Evolutionary conservation across 345 rosid species (phyloP).

Genomic region (Trapa incisa): DNA sequence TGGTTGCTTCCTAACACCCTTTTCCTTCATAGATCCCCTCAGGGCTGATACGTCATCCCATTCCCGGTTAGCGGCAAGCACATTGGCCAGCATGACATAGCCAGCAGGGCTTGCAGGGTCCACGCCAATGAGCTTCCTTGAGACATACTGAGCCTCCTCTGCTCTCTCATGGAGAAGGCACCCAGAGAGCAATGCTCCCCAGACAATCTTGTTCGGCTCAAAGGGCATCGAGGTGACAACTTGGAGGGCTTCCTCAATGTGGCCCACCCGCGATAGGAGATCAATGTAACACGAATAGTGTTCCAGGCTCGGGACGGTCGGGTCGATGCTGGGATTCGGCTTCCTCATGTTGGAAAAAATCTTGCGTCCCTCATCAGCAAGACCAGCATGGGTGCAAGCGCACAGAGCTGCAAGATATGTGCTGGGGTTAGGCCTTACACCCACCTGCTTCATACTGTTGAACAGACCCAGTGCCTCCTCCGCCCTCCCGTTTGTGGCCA

Average conservation of each 20-base stretch:
- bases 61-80: conserved; percentile 21
- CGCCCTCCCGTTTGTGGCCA: conserved; percentile 29
- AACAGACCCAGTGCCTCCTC: conserved; percentile 23
- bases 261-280: conserved; percentile 30
- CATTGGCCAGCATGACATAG: conserved; percentile 32
- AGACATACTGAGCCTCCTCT: conserved; percentile 20
- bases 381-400: conserved; percentile 35
- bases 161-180: conserved; percentile 26
- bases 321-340: neutral
- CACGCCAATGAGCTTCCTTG: conserved; percentile 19
- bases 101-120: conserved; percentile 31
- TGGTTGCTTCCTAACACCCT: conserved; percentile 31
- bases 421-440: conserved; percentile 22
- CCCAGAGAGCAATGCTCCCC: conserved; percentile 41
- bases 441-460: conserved; percentile 14
- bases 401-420: conserved; percentile 31
- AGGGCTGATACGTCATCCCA: conserved; percentile 24
- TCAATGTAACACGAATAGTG: conserved; percentile 37
- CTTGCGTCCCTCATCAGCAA: conserved; percentile 18
- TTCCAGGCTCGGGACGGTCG: conserved; percentile 19
- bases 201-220: conserved; percentile 29
- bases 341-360: conserved; percentile 24
- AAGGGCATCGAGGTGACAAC: conserved; percentile 29
- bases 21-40: conserved; percentile 30
- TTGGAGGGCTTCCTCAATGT: conserved; percentile 25